Evolutionary conservation across 805 yeast genomes (phyloP).

Genomic region (Cyberlindnera nakhonratchasimensis): DNA sequence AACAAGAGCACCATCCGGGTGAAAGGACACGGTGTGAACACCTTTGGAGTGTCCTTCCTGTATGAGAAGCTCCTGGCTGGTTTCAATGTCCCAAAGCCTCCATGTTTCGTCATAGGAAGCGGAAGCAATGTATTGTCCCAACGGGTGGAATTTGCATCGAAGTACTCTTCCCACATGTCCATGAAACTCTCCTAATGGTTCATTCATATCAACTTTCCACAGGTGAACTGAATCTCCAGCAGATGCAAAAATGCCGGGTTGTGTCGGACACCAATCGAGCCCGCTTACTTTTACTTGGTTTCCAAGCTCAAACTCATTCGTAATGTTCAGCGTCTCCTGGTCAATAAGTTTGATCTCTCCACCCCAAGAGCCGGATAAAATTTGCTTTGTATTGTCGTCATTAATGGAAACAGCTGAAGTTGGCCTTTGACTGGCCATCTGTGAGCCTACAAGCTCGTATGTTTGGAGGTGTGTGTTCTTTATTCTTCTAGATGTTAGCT

Average conservation of each 20-base stretch:
- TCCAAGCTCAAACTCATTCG: conserved; percentile 29
- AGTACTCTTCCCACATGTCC: conserved; percentile 59
- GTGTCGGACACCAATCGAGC: conserved; percentile 54
- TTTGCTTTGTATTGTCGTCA: conserved; percentile 33
- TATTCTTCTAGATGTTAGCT: conserved; percentile 45
- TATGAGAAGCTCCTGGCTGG: conserved; percentile 45
- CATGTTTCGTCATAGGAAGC: conserved; percentile 86
- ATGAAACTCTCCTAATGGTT: conserved; percentile 19
- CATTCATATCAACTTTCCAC: conserved; percentile 14
- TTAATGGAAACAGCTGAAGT: conserved; percentile 51
- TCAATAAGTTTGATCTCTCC: conserved; percentile 60
- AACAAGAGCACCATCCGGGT: conserved; percentile 72
- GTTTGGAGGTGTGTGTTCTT: conserved; percentile 33
- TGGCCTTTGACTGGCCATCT: conserved; percentile 66
- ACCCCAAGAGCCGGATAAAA: conserved; percentile 82
- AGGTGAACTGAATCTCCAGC: conserved; percentile 13
- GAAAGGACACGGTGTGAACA: conserved; percentile 58
- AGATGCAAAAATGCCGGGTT: conserved; percentile 27
- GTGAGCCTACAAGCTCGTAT: conserved; percentile 59
- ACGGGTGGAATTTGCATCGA: conserved; percentile 62
- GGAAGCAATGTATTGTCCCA: conserved; percentile 51
- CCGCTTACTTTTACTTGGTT: conserved; percentile 63
- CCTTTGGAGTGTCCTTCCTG: conserved; percentile 89
- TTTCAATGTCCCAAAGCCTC: conserved; percentile 77
- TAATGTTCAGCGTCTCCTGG: conserved; percentile 32